phyloP scores from a whole-genome alignment of 2,329 filamentous ascomycete species.

The Neobulgaria alba region DNA sequence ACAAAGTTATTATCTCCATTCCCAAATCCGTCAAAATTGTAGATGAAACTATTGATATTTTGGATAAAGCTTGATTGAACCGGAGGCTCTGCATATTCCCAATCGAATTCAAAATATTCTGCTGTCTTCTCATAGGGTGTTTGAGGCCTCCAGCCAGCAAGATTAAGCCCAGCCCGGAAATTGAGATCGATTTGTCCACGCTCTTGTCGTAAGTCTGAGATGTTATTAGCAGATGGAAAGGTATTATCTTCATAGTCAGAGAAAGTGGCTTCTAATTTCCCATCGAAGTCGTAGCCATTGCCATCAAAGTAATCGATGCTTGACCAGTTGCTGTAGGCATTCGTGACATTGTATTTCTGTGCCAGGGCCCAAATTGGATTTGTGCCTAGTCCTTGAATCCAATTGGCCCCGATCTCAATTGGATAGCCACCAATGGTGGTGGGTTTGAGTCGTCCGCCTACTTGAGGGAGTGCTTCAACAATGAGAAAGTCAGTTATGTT shows the following conservation, averaged over 20 bases:
- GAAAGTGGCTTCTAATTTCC: slow-evolving; percentile 41
- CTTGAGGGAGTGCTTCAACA: slow-evolving; percentile 51
- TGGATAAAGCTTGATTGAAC: background rate
- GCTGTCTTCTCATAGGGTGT: slow-evolving; percentile 46
- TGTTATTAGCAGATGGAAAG: slow-evolving; percentile 37
- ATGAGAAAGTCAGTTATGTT: slow-evolving; percentile 53
- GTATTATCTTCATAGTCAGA: too few relatives aligned
- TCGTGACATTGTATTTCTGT: slow-evolving; percentile 47
- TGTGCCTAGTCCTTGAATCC: slow-evolving; percentile 39
- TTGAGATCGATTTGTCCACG: slow-evolving; percentile 54
- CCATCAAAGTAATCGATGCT: slow-evolving; percentile 53
- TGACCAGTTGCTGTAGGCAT: slow-evolving; percentile 48
- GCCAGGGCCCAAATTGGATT: slow-evolving; percentile 56
- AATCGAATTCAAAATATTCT: slow-evolving; percentile 55
- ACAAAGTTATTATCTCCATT: slow-evolving; percentile 55
- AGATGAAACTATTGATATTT: slow-evolving; percentile 38
- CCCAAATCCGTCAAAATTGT: slow-evolving; percentile 54
- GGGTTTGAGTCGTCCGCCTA: slow-evolving; percentile 55
- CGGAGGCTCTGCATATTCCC: slow-evolving; percentile 39
- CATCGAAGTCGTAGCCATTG: slow-evolving; percentile 43
- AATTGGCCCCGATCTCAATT: slow-evolving; percentile 61
- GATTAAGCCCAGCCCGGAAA: slow-evolving; percentile 46
- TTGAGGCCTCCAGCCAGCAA: slow-evolving; percentile 55
- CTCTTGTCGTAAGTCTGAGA: slow-evolving; percentile 39
- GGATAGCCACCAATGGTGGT: slow-evolving; percentile 33